These are phyloP conservation scores for Saturnispora ahearnii DNA, from an alignment of 805 yeast genomes.

Conservation along the genomic window DNA sequence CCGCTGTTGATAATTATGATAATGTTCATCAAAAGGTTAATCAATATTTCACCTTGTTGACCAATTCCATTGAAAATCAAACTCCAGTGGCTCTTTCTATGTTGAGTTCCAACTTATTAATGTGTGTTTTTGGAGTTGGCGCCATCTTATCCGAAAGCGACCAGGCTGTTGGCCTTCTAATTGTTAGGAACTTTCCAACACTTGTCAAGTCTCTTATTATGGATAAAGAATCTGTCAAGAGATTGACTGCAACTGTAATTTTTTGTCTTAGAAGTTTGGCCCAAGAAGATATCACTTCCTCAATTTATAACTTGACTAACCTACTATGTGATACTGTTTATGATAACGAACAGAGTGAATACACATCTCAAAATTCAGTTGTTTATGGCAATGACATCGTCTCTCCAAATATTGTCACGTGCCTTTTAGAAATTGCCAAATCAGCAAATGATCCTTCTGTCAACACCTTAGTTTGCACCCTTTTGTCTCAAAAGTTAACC, in stretches of 20 bases:
- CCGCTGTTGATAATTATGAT: conserved; percentile 37
- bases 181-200: conserved; percentile 33
- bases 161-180: conserved; percentile 34
- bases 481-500: conserved; percentile 65
- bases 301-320: conserved; percentile 77
- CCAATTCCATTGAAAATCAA: conserved; percentile 26
- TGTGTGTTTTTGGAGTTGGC: conserved; percentile 29
- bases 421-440: conserved; percentile 58
- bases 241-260: conserved; percentile 52
- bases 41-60: conserved; percentile 33
- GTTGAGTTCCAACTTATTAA: conserved; percentile 39
- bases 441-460: conserved; percentile 63
- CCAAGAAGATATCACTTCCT: conserved; percentile 75
- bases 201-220: conserved; percentile 50
- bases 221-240: conserved; percentile 36
- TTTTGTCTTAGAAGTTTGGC: conserved; percentile 57
- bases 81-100: conserved; percentile 44
- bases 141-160: conserved; percentile 27
- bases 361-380: conserved; percentile 11
- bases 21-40: conserved; percentile 39
- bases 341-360: conserved; percentile 9
- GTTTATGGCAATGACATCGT: conserved; percentile 26
- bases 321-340: conserved; percentile 38
- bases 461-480: conserved; percentile 67
- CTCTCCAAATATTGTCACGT: conserved; percentile 59